Base-by-base conservation (phyloP, 2,329 filamentous ascomycete genomes). In the Aspergillus alliaceus region DNA sequence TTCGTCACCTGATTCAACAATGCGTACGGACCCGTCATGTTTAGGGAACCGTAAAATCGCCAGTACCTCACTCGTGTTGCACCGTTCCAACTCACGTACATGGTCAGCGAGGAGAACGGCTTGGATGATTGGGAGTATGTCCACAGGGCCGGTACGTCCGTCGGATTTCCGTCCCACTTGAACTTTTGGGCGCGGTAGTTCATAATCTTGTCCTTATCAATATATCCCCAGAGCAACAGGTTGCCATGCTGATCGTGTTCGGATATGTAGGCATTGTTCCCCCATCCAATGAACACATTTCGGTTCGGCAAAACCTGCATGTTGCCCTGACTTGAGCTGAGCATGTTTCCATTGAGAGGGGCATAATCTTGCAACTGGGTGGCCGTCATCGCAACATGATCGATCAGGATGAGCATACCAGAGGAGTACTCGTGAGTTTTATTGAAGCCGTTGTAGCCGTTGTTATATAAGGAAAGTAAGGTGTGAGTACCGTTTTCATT, bases 131-230 rank as follows among this genome's bases (percentile, higher is more conserved):
- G 65, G 7, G 75, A 70, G 51, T 76, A 77, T 0, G 71, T 65
- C 71, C 74, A 77, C 37, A 78, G 62, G 0, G 74, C 75, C 3
- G 76, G 76, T n/a, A 70, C 70, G 46, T 75, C 75, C 25, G 70
- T 72, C 4, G 76, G 76, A 24, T 69, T 66, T 2, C 71, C 73
- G 3, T 75, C 71, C 75, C 76, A 78, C 37, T 74, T 65, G 61
- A 75, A 77, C 54, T 78, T 78, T 61, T 72, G 67, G 1, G 72
- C 74, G 0, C 76, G 75, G 57, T 77, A 77, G 61, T 75, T 77
- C 75, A 76, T 77, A 47, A 73, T 69, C 5, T 61, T 60, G 6
- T 65, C 65, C 35, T 66, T 63, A 42, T 69, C 72, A 49, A 78
- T 66, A 24, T 63, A 64, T 2, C 70, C 75, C 70, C 74, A 75